phyloP scores from a whole-genome alignment of 306 rosid genomes.

The Malus fusca region DNA sequence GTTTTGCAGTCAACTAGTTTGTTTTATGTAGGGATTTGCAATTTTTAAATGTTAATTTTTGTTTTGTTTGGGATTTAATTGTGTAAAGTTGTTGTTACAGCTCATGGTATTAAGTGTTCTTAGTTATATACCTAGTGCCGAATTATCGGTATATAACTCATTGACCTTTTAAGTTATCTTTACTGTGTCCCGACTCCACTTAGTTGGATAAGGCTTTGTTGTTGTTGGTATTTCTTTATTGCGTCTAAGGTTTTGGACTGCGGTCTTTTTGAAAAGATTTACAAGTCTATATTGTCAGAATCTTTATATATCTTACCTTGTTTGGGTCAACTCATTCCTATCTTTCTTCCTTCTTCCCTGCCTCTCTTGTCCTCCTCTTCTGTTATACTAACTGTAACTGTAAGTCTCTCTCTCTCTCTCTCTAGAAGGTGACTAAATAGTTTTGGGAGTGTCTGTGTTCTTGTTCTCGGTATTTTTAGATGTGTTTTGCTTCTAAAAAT shows the following conservation, averaged over 20 bases:
- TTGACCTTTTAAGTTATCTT: not conserved
- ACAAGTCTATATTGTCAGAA: not conserved
- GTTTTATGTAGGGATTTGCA: not conserved
- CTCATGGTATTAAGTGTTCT: not conserved
- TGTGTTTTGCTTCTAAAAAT: not conserved
- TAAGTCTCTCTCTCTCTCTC: not conserved
- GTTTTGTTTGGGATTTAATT: not conserved
- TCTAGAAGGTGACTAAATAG: not conserved
- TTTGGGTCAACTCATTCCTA: constrained; percentile 6
- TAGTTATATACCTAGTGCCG: not conserved
- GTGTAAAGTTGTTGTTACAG: not conserved
- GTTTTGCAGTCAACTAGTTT: not conserved
- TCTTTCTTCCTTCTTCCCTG: not conserved
- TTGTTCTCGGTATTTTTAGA: not conserved
- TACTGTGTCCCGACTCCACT: no score
- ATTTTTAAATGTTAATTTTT: not conserved
- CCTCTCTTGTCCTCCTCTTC: not conserved
- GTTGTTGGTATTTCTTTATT: no score
- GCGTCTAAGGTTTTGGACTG: no score
- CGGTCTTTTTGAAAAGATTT: no score
- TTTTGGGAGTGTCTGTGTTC: not conserved
- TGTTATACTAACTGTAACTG: not conserved
- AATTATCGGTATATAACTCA: not conserved
- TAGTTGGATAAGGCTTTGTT: no score
- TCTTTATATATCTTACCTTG: constrained; percentile 2